A percentile compares a stretch with the other conserved stretches of the same genome.
Conservation (phyloP, 1,284 basidiomycete genomes). For the Boletus austroedulis region DNA sequence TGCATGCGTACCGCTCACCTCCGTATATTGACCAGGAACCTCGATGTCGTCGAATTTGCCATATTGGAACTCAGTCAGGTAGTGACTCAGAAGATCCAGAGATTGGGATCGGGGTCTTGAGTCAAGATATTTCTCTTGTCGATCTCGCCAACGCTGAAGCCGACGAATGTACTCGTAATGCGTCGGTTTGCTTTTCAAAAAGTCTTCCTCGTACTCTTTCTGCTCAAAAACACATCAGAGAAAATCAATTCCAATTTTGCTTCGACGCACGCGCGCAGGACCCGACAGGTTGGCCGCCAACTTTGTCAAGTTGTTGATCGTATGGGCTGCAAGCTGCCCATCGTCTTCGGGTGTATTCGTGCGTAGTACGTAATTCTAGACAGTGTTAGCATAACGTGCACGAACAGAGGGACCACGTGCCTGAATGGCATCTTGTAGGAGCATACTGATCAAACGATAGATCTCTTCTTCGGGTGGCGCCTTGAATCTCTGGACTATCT, state of each 20-base stretch:
- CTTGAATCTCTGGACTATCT: conserved; percentile 91
- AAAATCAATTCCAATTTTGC: not conserved
- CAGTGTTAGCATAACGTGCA: conserved; percentile 4
- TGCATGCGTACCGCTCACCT: conserved; percentile 51
- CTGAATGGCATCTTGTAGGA: conserved; percentile 73
- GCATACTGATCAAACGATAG: conserved; percentile 86
- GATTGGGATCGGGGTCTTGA: conserved; percentile 80
- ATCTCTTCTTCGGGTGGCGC: conserved; percentile 91
- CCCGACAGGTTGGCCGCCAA: conserved; percentile 71
- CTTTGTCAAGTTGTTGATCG: conserved; percentile 62
- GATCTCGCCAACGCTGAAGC: conserved; percentile 91
- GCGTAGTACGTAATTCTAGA: conserved; percentile 69
- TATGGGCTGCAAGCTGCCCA: conserved; percentile 62
- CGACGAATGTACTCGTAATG: conserved; percentile 88
- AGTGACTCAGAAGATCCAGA: conserved; percentile 90
- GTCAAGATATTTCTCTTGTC: conserved; percentile 86
- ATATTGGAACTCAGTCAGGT: conserved; percentile 97
- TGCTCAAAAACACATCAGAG: conserved; percentile 33
- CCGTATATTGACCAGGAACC: conserved; percentile 96
- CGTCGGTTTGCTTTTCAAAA: conserved; percentile 77
- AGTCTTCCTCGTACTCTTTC: conserved; percentile 92
- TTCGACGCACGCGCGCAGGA: conserved; percentile 57
- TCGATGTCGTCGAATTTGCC: conserved; percentile 98
- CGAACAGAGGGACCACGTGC: conserved; percentile 37
- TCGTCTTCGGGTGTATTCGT: conserved; percentile 73